Evolutionary conservation across 371 early-diverging fungal species (phyloP).

Genomic region (Synchytrium microbalum): DNA sequence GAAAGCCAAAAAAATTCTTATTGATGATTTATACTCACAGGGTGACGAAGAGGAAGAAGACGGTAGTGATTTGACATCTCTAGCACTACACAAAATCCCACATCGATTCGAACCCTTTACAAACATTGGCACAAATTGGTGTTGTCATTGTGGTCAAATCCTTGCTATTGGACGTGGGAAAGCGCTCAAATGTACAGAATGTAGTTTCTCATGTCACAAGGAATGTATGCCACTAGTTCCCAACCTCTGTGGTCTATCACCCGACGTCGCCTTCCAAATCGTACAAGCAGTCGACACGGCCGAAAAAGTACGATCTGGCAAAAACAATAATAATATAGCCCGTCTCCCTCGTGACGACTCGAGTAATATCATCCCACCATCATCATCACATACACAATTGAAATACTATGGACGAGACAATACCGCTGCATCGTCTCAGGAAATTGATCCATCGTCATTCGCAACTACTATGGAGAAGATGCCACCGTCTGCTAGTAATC

Average conservation of each 20-base stretch:
- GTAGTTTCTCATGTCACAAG: constrained; percentile 71
- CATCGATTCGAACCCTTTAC: constrained; percentile 80
- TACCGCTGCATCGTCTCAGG: no score
- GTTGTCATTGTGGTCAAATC: constrained; percentile 95
- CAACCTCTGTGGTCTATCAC: constrained; percentile 85
- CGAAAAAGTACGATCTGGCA: constrained; percentile 19
- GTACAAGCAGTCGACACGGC: constrained; percentile 64
- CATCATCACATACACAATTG: no score
- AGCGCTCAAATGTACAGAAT: constrained; percentile 44
- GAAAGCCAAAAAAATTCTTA: not conserved
- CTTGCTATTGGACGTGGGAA: constrained; percentile 64
- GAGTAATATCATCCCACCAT: no score
- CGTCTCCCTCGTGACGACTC: no score
- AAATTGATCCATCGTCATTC: no score
- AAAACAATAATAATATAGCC: not conserved
- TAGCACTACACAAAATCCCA: constrained; percentile 79
- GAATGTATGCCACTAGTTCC: constrained; percentile 81
- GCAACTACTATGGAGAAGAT: no score
- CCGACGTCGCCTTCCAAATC: constrained; percentile 75
- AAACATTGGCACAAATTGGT: constrained; percentile 81
- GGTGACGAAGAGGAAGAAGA: constrained; percentile 16
- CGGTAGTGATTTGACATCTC: no score
- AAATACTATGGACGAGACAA: no score
- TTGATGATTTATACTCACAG: not conserved
- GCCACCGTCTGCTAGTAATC: no score